Percentiles rank a stretch among this genome's conserved stretches.
These are phyloP conservation scores for Lactarius tabidus DNA, from an alignment of 768 basidiomycete genomes.

Conservation along the genomic window DNA sequence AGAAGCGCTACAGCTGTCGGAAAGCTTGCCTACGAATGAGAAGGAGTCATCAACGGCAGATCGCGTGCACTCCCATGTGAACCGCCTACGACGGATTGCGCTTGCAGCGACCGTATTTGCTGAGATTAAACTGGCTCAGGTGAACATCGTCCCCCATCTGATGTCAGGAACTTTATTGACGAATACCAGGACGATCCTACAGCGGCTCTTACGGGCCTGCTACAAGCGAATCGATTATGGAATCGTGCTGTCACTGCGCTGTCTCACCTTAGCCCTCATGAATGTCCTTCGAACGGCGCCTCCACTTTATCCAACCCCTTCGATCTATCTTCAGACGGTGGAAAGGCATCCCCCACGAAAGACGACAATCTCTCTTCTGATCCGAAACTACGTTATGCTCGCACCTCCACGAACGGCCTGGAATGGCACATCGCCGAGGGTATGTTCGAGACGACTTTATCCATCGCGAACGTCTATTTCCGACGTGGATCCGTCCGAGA, in stretches of 20 bases:
- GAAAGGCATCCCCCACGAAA: slow-evolving; percentile 40
- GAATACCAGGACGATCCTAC: slow-evolving; percentile 54
- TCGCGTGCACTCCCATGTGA: slow-evolving; percentile 56
- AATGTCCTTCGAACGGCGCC: slow-evolving; percentile 28
- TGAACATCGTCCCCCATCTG: slow-evolving; percentile 29
- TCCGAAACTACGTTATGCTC: slow-evolving; percentile 24
- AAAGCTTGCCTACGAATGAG: slow-evolving; percentile 40
- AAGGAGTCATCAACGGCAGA: slow-evolving; percentile 48
- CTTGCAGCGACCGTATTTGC: slow-evolving; percentile 68
- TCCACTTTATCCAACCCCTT: slow-evolving; percentile 55
- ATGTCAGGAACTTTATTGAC: slow-evolving; percentile 2
- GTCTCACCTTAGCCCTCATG: slow-evolving; percentile 49
- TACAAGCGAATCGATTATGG: slow-evolving; percentile 75
- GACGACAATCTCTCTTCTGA: slow-evolving; percentile 27
- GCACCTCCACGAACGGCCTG: slow-evolving; percentile 46
- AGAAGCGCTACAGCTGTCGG: slow-evolving; percentile 53
- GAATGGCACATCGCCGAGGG: slow-evolving; percentile 78
- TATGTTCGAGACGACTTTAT: slow-evolving; percentile 61
- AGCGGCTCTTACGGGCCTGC: slow-evolving; percentile 50
- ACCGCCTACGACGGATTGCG: slow-evolving; percentile 63
- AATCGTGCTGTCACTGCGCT: slow-evolving; percentile 73
- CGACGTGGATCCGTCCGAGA: slow-evolving; percentile 78
- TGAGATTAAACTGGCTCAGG: slow-evolving; percentile 63
- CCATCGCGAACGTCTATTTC: slow-evolving; percentile 60
- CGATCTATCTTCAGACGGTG: slow-evolving; percentile 40